Percentiles rank a stretch among this genome's conserved stretches.
These are phyloP conservation scores for Nakazawaea wyomingensis DNA, from an alignment of 805 yeast genomes.

Conservation along the genomic window DNA sequence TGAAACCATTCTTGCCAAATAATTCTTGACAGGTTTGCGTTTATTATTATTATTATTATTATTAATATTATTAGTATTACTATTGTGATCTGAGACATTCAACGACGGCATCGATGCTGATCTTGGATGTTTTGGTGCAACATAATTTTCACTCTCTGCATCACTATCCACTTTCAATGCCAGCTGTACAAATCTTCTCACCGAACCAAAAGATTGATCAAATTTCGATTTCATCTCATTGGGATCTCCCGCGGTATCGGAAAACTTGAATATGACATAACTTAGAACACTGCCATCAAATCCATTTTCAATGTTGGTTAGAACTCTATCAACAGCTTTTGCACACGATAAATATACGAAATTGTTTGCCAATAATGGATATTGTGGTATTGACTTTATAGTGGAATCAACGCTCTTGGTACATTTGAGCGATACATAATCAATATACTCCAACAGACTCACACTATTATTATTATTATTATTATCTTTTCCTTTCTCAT, in stretches of 20 bases:
- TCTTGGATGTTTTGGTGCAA: neutral
- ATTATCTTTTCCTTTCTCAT: too few relatives aligned
- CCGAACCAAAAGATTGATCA: neutral
- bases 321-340: too few relatives aligned
- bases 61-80: neutral
- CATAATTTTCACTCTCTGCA: neutral
- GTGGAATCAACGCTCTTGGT: neutral
- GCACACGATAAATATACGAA: neutral
- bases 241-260: neutral
- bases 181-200: neutral
- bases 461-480: neutral
- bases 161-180: neutral
- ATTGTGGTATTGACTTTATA: neutral
- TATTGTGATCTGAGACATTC: neutral
- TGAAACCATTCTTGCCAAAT: conserved; percentile 1
- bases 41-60: neutral
- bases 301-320: neutral
- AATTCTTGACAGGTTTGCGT: neutral
- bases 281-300: conserved; percentile 1
- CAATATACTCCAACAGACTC: conserved; percentile 2
- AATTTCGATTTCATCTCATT: neutral
- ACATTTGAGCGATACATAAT: neutral
- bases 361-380: neutral
- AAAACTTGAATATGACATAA: neutral
- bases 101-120: conserved; percentile 4